Evolutionary conservation across 225 moss, liverwort and hornwort genomes (phyloP).

Genomic region (Rhytidiadelphus loreus): DNA sequence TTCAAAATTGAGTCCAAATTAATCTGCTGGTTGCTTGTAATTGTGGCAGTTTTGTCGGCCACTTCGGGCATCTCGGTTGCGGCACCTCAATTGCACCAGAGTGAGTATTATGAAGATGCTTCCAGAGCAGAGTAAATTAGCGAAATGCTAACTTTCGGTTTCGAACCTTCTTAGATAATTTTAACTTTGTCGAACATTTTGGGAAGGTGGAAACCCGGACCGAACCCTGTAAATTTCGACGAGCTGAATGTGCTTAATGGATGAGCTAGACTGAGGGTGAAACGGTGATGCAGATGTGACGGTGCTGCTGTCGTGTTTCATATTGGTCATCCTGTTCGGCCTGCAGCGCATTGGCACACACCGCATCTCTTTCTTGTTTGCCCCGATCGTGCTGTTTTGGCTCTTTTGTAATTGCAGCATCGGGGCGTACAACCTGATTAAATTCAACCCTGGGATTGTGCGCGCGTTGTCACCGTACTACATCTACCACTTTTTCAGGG

Average conservation of each 20-base stretch:
- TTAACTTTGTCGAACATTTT: not conserved
- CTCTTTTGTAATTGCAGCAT: slow-evolving; percentile 49
- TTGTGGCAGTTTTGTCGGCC: slow-evolving; percentile 69
- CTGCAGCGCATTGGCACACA: slow-evolving; percentile 66
- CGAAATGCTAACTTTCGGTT: not conserved
- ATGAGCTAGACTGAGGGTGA: not conserved
- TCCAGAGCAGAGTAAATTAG: not conserved
- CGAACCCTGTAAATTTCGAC: not conserved
- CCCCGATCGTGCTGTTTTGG: slow-evolving; percentile 77
- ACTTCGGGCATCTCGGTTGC: slow-evolving; percentile 66
- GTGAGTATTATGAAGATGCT: slow-evolving; percentile 19
- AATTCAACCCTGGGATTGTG: slow-evolving; percentile 38
- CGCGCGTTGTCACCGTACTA: slow-evolving; percentile 57
- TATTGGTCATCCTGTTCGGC: slow-evolving; percentile 51
- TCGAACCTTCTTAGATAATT: not conserved
- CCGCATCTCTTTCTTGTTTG: slow-evolving; percentile 70
- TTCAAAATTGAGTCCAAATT: not conserved
- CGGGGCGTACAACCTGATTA: slow-evolving; percentile 59
- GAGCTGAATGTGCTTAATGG: not conserved
- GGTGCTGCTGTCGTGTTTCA: slow-evolving; percentile 49
- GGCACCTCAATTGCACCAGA: slow-evolving; percentile 37
- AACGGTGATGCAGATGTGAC: slow-evolving; percentile 41
- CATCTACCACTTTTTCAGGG: slow-evolving; percentile 49
- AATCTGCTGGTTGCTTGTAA: not conserved
- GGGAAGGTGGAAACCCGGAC: not conserved